phyloP scores from a whole-genome alignment of 148 eudicot species.

The Polygonum maritimum region DNA sequence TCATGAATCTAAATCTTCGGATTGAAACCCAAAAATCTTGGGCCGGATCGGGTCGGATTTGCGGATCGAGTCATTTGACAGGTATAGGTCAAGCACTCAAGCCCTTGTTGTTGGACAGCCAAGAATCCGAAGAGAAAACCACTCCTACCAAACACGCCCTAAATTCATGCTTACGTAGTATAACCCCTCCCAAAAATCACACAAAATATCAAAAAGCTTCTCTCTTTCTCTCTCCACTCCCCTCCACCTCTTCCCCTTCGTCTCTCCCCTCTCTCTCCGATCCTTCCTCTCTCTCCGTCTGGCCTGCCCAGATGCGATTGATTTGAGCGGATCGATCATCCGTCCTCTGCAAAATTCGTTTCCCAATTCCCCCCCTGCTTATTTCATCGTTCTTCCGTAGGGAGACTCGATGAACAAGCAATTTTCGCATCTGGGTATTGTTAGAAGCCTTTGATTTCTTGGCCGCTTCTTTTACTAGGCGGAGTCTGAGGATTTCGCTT shows the following conservation, averaged over 20 bases:
- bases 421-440: constrained; percentile 1
- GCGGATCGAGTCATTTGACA: too few relatives aligned
- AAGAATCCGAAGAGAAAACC: background rate
- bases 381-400: background rate
- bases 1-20: too few relatives aligned
- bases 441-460: background rate
- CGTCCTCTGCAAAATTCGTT: background rate
- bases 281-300: constrained; percentile 3
- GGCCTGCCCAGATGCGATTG: constrained; percentile 7
- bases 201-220: background rate
- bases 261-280: constrained; percentile 9
- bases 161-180: background rate
- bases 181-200: background rate
- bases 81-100: background rate
- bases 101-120: background rate
- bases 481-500: background rate
- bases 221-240: constrained; percentile 9
- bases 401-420: background rate
- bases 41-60: too few relatives aligned
- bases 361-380: background rate
- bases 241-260: background rate
- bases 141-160: constrained; percentile 14
- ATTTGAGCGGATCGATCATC: constrained; percentile 14
- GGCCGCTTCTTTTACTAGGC: background rate
- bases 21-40: too few relatives aligned